Conservation (phyloP, 768 basidiomycete genomes). For the Crassisporium funariophilum region DNA sequence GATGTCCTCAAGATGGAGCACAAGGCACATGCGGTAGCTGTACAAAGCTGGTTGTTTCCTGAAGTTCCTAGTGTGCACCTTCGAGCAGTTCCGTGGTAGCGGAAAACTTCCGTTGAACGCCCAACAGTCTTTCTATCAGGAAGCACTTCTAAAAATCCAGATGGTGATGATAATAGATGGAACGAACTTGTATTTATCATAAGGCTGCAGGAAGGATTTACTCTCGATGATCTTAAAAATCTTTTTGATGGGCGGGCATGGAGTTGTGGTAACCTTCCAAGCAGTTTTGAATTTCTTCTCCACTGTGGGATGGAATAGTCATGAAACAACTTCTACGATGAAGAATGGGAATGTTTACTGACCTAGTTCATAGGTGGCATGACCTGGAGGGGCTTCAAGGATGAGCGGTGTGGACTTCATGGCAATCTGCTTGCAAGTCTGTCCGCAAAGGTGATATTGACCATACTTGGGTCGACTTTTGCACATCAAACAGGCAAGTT, state of each 20-base stretch:
- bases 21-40: conserved; percentile 20
- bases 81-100: conserved; percentile 33
- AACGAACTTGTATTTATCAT: conserved; percentile 15
- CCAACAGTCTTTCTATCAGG: conserved; percentile 22
- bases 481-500: conserved; percentile 17
- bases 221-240: conserved; percentile 19
- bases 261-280: conserved; percentile 10
- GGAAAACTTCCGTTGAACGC: conserved; percentile 32
- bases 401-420: conserved; percentile 21
- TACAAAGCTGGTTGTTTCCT: conserved; percentile 26
- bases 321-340: background rate
- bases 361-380: conserved; percentile 22
- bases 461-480: conserved; percentile 13
- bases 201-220: conserved; percentile 16
- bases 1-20: conserved; percentile 33
- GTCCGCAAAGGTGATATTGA: conserved; percentile 21
- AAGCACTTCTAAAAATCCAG: background rate
- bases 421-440: conserved; percentile 19
- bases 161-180: background rate
- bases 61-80: conserved; percentile 26
- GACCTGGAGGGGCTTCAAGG: conserved; percentile 20
- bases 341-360: background rate
- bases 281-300: conserved; percentile 16
- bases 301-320: conserved; percentile 5
- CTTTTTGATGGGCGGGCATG: conserved; percentile 9